Base-by-base conservation (phyloP, 2,329 filamentous ascomycete genomes). In the Dothideomycetidae sp. region DNA sequence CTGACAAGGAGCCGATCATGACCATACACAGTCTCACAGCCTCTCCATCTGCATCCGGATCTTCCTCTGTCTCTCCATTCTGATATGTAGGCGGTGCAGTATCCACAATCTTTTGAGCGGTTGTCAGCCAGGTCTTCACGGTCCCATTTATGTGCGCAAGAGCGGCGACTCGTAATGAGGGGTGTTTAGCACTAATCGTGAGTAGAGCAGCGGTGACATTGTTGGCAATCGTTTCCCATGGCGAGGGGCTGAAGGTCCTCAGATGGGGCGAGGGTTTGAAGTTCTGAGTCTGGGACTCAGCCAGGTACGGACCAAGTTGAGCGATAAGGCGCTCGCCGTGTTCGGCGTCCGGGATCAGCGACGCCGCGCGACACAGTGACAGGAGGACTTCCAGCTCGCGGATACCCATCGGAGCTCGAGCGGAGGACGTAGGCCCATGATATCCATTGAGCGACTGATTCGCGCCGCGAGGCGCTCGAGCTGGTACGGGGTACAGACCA, bases 341-440 rank as follows among this genome's bases (percentile, higher is more conserved):
- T 43, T 82, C 73, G 29, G 64, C 58, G 31, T 74, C 76, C 36
- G 76, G 69, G 16, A 96, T 68, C 15, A 75, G 70, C 3, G 84
- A 79, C 3, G 86, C 83, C 37, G 88, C 83, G 61, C 86, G 88
- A 66, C 88, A 96, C 16, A 98, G 68, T 30, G 90, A 84, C 16
- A 96, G 63, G 16, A 98, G 70, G 37, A 93, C 81, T 57, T 98
- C 88, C 48, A 93, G 78, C 65, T 98, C 92, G 51, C 82, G 78
- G 37, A 86, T 75, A 37, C 78, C 58, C 56, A 64, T 66, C 2
- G 56, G 57, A 9, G 58, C 49, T 14, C 48, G 47, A 5, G 53
- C 48, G 13, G 43, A 42, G 33, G 15, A 34, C 23, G 28, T 29
- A 35, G 33, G 19, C 28, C 43, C 12, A 12, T 12, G 15, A 18